Percentiles rank a stretch among this genome's conserved stretches.
Conservation (phyloP, 352 stramenopile genomes). For the Globisporangium sylvaticum region DNA sequence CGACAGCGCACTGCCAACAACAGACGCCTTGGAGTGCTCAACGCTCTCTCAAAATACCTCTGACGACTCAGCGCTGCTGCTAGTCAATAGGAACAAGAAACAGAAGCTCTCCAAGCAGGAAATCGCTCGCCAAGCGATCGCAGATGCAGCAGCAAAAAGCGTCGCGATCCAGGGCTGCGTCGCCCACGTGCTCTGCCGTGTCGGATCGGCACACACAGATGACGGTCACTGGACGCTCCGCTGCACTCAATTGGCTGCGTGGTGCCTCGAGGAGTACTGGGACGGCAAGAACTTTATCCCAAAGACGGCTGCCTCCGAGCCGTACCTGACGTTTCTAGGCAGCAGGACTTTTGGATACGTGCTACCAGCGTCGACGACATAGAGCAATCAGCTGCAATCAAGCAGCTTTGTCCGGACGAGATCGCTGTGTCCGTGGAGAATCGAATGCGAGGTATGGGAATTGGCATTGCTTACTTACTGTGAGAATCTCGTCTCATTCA, state of each 20-base stretch:
- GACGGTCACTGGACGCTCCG: slow-evolving; percentile 70
- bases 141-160: slow-evolving; percentile 21
- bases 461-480: no score
- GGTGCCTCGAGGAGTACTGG: slow-evolving; percentile 64
- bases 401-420: no score
- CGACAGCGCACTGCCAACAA: background rate
- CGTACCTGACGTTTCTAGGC: slow-evolving; percentile 82
- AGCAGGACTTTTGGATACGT: slow-evolving; percentile 79
- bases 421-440: no score
- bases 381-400: background rate
- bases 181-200: slow-evolving; percentile 63
- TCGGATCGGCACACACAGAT: slow-evolving; percentile 58
- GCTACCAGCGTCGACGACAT: background rate
- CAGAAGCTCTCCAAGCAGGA: slow-evolving; percentile 67
- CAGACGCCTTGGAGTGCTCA: background rate
- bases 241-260: slow-evolving; percentile 62
- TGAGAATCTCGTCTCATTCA: no score
- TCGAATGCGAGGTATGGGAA: no score
- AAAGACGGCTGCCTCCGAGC: slow-evolving; percentile 17
- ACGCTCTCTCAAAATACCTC: background rate
- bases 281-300: slow-evolving; percentile 78
- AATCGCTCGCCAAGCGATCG: slow-evolving; percentile 30
- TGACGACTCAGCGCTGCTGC: background rate
- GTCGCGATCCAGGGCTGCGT: slow-evolving; percentile 53
- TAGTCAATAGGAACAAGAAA: slow-evolving; percentile 22